phyloP scores from a whole-genome alignment of 1,284 basidiomycete species.

The Phellopilus nigrolimitatus region DNA sequence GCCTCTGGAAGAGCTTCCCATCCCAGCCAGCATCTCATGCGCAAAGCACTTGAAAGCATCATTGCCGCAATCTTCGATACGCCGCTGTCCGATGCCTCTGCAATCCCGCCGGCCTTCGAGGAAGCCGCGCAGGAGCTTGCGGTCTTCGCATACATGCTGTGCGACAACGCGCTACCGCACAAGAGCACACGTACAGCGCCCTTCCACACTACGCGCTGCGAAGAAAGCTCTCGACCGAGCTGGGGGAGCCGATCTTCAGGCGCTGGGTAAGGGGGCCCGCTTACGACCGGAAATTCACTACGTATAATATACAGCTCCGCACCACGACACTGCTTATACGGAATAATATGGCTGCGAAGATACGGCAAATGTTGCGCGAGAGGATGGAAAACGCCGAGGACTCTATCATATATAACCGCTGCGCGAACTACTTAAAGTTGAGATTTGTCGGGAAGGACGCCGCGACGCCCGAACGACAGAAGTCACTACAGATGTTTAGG shows the following conservation, averaged over 20 bases:
- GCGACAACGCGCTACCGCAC: slow-evolving; percentile 44
- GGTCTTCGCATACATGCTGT: slow-evolving; percentile 48
- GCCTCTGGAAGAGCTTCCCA: not conserved
- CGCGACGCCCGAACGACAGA: not conserved
- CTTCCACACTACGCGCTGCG: slow-evolving; percentile 63
- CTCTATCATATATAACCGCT: not conserved
- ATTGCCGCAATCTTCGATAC: not conserved
- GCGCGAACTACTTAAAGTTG: not conserved
- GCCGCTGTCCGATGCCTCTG: slow-evolving; percentile 3
- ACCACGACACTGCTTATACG: slow-evolving; percentile 49
- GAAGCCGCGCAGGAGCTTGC: slow-evolving; percentile 53
- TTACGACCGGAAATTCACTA: slow-evolving; percentile 42
- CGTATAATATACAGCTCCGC: slow-evolving; percentile 56
- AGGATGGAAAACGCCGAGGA: slow-evolving; percentile 3
- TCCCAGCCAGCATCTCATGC: not conserved
- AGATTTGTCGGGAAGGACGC: not conserved
- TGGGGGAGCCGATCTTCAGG: slow-evolving; percentile 45
- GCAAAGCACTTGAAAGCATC: slow-evolving; percentile 7
- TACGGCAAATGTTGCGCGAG: slow-evolving; percentile 24
- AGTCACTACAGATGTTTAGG: not conserved
- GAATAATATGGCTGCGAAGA: slow-evolving; percentile 36
- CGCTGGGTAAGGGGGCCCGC: slow-evolving; percentile 37
- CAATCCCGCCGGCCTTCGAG: slow-evolving; percentile 17
- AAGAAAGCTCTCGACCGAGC: slow-evolving; percentile 45
- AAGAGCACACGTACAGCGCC: slow-evolving; percentile 48